Evolutionary conservation across 1,139 yeast genomes (phyloP), one percentile per base, ranked within the genome.

Genomic region (Kurtzmaniella quercitrusa): DNA sequence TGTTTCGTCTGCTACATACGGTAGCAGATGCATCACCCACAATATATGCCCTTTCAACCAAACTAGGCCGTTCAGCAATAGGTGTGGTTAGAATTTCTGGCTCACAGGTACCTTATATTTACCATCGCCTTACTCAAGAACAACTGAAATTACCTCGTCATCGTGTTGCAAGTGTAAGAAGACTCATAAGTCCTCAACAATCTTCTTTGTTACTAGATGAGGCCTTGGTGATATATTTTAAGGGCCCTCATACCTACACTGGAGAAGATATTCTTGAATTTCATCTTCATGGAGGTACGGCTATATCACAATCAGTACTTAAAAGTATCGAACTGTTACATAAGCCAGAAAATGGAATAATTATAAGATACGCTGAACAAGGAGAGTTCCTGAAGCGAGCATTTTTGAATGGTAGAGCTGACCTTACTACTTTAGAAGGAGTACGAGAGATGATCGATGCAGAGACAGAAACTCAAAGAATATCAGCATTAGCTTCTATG

Each of bases 311-410:
- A 43, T 75, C 90, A 0, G 86, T 91, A 0, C 55, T 91, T 38
- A 67, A 68, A 14, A 81, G 95, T 0, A 81, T 93, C n/a, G 69
- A 66, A 43, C 47, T 52, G 1, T 55, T 82, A 10, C 86, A 83
- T 53, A 54, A 60, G 37, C 76, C 75, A 1, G 50, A 48, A 0
- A 49, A 65, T 1, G 70, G 68, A 0, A 52, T 62, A 1, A 66
- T 75, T 11, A 79, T 91, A 8, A 61, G 98, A 44, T 82, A 85
- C 58, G 98, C 99, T 0, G 93, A 86, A 55, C 82, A 88, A 5
- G 99, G 98, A 3, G 98, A 94, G 62, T 94, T 94, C 57, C 85
- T 96, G 0, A 74, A 72, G 52, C 73, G 96, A 38, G 97, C 96
- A 0, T 88, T 86, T 55, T 64, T 79, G 43, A 87, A 87, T 59